Evolutionary conservation across 495 filamentous ascomycete species (phyloP).

Genomic region (Cudoniella acicularis): DNA sequence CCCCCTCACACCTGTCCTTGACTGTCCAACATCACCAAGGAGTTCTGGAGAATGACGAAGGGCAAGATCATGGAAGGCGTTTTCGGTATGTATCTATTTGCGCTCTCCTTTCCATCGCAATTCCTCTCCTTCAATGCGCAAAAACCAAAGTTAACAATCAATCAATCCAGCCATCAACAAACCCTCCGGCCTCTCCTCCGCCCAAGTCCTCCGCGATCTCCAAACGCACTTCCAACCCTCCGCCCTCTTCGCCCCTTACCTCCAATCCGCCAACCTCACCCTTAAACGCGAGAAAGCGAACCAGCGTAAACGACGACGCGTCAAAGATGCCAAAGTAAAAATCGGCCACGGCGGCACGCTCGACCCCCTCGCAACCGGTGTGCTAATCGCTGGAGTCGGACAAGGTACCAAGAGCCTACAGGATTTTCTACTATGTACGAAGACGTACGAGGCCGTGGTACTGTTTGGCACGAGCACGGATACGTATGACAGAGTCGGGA

Average conservation of each 20-base stretch:
- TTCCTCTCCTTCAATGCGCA: background rate
- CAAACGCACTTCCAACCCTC: slow-evolving; percentile 82
- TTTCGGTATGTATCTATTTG: slow-evolving; percentile 57
- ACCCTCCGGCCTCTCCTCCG: slow-evolving; percentile 77
- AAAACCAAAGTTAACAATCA: slow-evolving; percentile 4
- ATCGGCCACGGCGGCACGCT: slow-evolving; percentile 96
- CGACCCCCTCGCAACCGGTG: slow-evolving; percentile 89
- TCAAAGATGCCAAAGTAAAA: slow-evolving; percentile 70
- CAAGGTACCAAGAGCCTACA: slow-evolving; percentile 80
- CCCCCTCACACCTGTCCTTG: background rate
- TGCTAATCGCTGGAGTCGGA: slow-evolving; percentile 83
- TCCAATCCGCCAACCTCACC: slow-evolving; percentile 51
- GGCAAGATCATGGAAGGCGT: slow-evolving; percentile 69
- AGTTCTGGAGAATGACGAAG: slow-evolving; percentile 43
- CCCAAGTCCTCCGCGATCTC: slow-evolving; percentile 80
- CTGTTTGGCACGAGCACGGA: slow-evolving; percentile 92
- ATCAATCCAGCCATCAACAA: slow-evolving; percentile 77
- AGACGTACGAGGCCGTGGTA: slow-evolving; percentile 85
- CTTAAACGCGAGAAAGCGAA: slow-evolving; percentile 49
- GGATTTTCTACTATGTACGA: slow-evolving; percentile 79
- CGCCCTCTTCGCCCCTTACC: slow-evolving; percentile 66
- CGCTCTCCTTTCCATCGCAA: background rate
- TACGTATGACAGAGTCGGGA: slow-evolving; percentile 82
- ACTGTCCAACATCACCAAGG: background rate
- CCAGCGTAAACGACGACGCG: slow-evolving; percentile 47